phyloP scores from a whole-genome alignment of 768 basidiomycete species.

The Termitomyces sp. region DNA sequence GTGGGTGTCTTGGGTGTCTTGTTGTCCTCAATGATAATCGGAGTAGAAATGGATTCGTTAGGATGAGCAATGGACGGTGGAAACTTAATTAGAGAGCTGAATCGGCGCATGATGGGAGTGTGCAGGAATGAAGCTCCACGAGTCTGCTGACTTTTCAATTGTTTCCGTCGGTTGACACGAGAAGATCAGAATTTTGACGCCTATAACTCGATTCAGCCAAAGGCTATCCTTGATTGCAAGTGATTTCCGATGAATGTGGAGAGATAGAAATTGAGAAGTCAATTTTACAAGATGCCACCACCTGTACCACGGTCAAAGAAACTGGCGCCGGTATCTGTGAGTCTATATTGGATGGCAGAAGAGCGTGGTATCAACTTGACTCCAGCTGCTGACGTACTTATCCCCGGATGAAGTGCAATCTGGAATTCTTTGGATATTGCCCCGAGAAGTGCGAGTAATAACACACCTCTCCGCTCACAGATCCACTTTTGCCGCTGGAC shows the following conservation, averaged over 20 bases:
- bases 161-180: not conserved
- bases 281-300: slow-evolving; percentile 43
- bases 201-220: not conserved
- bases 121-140: not conserved
- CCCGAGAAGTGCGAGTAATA: not conserved
- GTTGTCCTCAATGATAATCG: slow-evolving; percentile 14
- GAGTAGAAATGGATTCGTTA: not conserved
- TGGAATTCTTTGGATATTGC: slow-evolving; percentile 16
- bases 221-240: not conserved
- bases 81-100: slow-evolving; percentile 7
- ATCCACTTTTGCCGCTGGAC: slow-evolving; percentile 69
- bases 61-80: not conserved
- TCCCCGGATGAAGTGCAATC: slow-evolving; percentile 60
- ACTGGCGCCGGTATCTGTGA: slow-evolving; percentile 57
- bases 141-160: not conserved
- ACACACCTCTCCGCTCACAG: slow-evolving; percentile 69
- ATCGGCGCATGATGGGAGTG: slow-evolving; percentile 15
- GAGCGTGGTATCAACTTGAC: slow-evolving; percentile 43
- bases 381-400: slow-evolving; percentile 25
- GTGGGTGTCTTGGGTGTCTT: slow-evolving; percentile 31
- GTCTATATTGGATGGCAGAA: slow-evolving; percentile 61
- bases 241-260: not conserved
- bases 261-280: not conserved
- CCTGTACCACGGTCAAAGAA: slow-evolving; percentile 76
- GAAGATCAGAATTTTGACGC: not conserved